phyloP scores from a whole-genome alignment of 768 basidiomycete species.

The Candolleomyces eurysporus region DNA sequence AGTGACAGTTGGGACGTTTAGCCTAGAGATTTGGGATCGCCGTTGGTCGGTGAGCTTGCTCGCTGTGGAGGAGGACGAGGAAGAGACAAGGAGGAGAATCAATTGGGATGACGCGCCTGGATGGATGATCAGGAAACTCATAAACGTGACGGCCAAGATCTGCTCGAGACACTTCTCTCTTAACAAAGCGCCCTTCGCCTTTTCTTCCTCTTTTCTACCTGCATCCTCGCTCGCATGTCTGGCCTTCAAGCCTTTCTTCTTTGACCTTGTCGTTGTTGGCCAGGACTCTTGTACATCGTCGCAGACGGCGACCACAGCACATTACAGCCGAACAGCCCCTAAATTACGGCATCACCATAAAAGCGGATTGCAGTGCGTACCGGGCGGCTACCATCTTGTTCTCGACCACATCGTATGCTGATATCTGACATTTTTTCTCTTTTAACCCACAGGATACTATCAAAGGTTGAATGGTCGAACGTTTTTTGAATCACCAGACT shows the following conservation, averaged over 20 bases:
- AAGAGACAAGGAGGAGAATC: too few species aligned
- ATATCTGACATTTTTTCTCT: not conserved
- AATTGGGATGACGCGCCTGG: too few species aligned
- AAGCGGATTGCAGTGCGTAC: not conserved
- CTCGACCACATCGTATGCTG: not conserved
- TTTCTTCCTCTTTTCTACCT: not conserved
- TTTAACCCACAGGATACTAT: not conserved
- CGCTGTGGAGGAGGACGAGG: too few species aligned
- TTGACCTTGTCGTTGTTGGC: not conserved
- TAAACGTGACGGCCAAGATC: not conserved
- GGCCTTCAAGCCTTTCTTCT: not conserved
- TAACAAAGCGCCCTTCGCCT: constrained; percentile 1
- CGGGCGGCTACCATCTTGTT: not conserved
- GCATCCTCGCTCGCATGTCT: not conserved
- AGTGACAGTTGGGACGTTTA: too few species aligned
- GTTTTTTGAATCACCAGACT: not conserved
- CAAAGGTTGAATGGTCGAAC: not conserved
- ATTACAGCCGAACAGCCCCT: not conserved
- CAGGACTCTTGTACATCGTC: not conserved
- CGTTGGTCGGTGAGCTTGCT: too few species aligned
- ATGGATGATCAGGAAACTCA: too few species aligned
- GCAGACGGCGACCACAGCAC: too few species aligned
- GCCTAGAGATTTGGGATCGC: too few species aligned
- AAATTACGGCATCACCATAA: not conserved
- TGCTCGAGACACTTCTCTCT: not conserved